Evolutionary conservation across 2,329 filamentous ascomycete species (phyloP), one percentile per base, ranked within the genome.

Genomic region (Mollisiaceae sp.): DNA sequence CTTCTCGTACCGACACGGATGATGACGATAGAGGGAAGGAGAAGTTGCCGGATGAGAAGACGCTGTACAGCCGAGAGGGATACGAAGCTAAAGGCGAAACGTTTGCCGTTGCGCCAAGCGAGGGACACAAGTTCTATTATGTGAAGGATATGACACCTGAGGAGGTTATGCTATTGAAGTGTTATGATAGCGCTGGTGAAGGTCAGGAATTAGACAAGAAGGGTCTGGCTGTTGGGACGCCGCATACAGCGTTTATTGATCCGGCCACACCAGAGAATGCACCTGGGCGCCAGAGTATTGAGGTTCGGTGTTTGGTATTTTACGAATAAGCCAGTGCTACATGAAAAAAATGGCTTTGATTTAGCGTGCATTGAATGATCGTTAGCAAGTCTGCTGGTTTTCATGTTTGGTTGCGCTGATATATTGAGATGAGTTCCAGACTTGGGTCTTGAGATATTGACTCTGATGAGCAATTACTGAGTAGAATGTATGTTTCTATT

Each of bases 31-130:
- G 66, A 20, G 66, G 66, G 9, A 68, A 68, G 38, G 88, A 90
- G 71, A 77, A 78, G 2, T 76, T 85, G 1, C 83, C 86, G 0
- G 82, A 86, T 61, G 78, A 82, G 2, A 75, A 73, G 1, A 80
- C 76, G 1, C 73, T 75, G 45, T 73, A 73, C n/a, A 85, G 82
- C 0, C 85, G 82, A 0, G 84, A 85, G 14, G 87, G 87, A 0
- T 91, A 91, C 69, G 85, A 88, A 73, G 82, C 85, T 12, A 82
- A 80, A 67, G 87, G 89, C 22, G 88, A 91, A 78, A 90, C 87
- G 1, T 83, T 88, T 73, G 81, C 80, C 0, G 85, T 91, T 0
- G 79, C 81, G 55, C 82, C 86, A 2, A 89, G 79, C 69, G 82
- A 85, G 8, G 76, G 75, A 18, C 89, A 91, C 74, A 80, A 80